phyloP scores from a whole-genome alignment of 352 stramenopile species.

The Pythium insidiosum region DNA sequence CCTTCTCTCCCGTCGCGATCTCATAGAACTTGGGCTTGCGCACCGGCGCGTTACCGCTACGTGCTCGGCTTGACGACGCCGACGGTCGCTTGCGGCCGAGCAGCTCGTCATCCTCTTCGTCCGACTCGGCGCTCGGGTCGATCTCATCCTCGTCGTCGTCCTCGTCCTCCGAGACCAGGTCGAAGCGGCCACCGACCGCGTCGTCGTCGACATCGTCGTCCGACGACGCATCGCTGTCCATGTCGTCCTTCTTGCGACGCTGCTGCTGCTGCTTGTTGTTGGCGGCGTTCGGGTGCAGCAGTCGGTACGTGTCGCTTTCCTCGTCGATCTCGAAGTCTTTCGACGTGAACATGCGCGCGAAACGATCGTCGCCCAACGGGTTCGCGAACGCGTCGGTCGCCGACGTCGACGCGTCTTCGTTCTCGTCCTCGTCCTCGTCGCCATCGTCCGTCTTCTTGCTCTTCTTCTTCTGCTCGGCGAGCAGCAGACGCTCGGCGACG shows the following conservation, averaged over 20 bases:
- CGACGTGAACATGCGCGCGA: conserved; percentile 96
- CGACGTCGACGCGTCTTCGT: conserved; percentile 13
- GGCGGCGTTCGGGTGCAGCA: conserved; percentile 91
- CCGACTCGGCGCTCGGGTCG: conserved; percentile 58
- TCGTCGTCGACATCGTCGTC: conserved; percentile 47
- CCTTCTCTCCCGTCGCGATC: conserved; percentile 75
- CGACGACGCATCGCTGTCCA: conserved; percentile 86
- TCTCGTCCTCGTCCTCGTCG: conserved; percentile 15
- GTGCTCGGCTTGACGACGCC: not conserved
- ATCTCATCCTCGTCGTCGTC: conserved; percentile 50
- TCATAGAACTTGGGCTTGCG: conserved; percentile 82
- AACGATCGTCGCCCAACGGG: conserved; percentile 94
- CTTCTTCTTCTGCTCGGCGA: conserved; percentile 65
- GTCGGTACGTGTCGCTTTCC: conserved; percentile 93
- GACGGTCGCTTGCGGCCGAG: conserved; percentile 12
- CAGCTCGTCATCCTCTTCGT: conserved; percentile 39
- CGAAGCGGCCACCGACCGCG: conserved; percentile 51
- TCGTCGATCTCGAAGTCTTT: conserved; percentile 98
- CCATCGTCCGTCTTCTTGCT: conserved; percentile 23
- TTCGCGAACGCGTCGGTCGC: conserved; percentile 46
- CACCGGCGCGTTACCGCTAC: conserved; percentile 5
- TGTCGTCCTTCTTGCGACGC: conserved; percentile 68
- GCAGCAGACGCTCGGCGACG: conserved; percentile 79
- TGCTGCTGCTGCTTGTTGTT: conserved; percentile 55
- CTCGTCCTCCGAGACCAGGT: conserved; percentile 59